Percentiles rank a stretch among this genome's conserved stretches.
These are phyloP conservation scores for Microglena sp. DNA, from an alignment of 139 green algal genomes.

Conservation along the genomic window DNA sequence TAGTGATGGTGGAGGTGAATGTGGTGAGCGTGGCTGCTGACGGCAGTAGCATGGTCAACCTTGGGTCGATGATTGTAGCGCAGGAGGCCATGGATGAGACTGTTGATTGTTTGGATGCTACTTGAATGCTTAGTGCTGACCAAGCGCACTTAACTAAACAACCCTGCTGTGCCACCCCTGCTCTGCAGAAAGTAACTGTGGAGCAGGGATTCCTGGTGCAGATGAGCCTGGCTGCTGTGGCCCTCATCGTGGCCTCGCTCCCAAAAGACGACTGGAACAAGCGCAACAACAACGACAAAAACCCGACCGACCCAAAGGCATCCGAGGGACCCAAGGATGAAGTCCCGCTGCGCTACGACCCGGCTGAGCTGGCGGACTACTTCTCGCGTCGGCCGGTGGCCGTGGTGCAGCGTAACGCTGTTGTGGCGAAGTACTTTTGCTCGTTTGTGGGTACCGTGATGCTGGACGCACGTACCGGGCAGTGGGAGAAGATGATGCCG, in stretches of 20 bases:
- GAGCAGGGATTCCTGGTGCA: too few relatives aligned
- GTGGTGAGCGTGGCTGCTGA: conserved; percentile 6
- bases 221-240: conserved; percentile 1
- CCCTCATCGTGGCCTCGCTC: conserved; percentile 25
- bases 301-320: too few relatives aligned
- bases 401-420: conserved; percentile 22
- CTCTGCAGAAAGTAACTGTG: too few relatives aligned
- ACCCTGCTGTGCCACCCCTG: too few relatives aligned
- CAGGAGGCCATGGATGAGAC: conserved; percentile 25
- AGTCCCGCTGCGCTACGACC: conserved; percentile 29
- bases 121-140: too few relatives aligned
- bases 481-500: conserved; percentile 28
- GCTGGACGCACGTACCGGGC: conserved; percentile 24
- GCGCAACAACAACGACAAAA: not conserved
- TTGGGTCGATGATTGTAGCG: conserved; percentile 26
- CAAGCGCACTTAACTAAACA: too few relatives aligned
- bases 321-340: too few relatives aligned
- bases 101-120: too few relatives aligned
- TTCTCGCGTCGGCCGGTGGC: conserved; percentile 20
- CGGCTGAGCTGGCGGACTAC: conserved; percentile 24
- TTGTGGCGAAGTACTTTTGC: conserved; percentile 10
- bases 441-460: too few relatives aligned
- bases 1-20: conserved; percentile 32
- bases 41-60: not conserved
- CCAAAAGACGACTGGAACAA: conserved; percentile 8